Conservation (phyloP, 2,329 filamentous ascomycete species). For the Clonostachys rhizophaga region DNA sequence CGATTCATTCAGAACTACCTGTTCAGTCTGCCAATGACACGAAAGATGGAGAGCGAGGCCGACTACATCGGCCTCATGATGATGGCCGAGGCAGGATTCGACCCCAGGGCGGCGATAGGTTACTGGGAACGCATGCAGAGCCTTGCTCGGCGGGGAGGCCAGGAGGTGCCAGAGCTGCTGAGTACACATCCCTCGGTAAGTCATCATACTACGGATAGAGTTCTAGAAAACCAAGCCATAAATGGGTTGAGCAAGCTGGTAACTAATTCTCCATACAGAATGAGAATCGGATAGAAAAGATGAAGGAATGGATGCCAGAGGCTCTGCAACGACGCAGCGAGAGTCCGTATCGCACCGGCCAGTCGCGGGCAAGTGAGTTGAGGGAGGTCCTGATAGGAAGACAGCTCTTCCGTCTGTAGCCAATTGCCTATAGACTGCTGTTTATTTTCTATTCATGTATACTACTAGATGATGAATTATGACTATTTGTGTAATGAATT, state of each 20-base stretch:
- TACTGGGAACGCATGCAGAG: constrained; percentile 67
- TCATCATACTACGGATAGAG: constrained; percentile 3
- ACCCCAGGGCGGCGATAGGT: constrained; percentile 60
- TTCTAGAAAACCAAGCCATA: too few species aligned
- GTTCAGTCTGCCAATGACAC: constrained; percentile 63
- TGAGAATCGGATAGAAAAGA: constrained; percentile 59
- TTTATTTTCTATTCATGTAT: too few species aligned
- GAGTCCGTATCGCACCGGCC: constrained; percentile 46
- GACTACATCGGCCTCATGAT: constrained; percentile 80
- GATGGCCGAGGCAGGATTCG: constrained; percentile 77
- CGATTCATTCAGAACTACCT: constrained; percentile 51
- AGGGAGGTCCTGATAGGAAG: constrained; percentile 32
- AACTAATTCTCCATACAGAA: constrained; percentile 30
- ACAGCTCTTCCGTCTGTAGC: background rate
- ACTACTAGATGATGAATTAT: too few species aligned
- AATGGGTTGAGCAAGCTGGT: background rate
- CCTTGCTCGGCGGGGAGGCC: constrained; percentile 26
- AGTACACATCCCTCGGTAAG: constrained; percentile 71
- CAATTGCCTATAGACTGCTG: too few species aligned
- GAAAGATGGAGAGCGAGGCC: constrained; percentile 71
- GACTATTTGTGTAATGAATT: too few species aligned
- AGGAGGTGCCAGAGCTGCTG: constrained; percentile 63
- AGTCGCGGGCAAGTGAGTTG: constrained; percentile 48
- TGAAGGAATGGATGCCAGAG: constrained; percentile 56
- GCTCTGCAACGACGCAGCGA: constrained; percentile 47